These are phyloP conservation scores for Erythrobasidium hasegawianum DNA, from an alignment of 1,284 basidiomycete genomes.

Conservation along the genomic window DNA sequence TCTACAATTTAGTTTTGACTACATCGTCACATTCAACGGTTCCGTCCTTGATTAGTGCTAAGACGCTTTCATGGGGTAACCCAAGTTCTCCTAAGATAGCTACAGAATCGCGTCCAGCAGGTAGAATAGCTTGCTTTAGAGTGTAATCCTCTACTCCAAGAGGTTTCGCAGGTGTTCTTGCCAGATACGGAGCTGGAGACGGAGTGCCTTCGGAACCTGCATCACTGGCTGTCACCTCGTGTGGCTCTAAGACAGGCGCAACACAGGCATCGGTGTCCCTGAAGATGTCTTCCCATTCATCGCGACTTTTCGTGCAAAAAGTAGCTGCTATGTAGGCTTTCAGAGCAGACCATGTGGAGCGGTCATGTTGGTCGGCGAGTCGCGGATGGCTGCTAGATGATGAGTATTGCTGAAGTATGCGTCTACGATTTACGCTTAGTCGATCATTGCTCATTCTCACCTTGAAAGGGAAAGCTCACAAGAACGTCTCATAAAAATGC, in stretches of 20 bases:
- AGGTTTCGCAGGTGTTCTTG: conserved; percentile 44
- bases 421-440: conserved; percentile 42
- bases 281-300: conserved; percentile 68
- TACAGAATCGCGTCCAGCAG: conserved; percentile 46
- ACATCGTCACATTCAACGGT: conserved; percentile 42
- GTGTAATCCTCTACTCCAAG: not conserved
- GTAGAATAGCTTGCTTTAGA: conserved; percentile 37
- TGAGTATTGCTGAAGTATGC: conserved; percentile 30
- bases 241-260: conserved; percentile 57
- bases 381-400: not conserved
- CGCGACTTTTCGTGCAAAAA: conserved; percentile 61
- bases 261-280: conserved; percentile 71
- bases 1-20: not conserved
- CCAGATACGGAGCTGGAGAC: conserved; percentile 44
- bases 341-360: conserved; percentile 60
- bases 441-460: no score
- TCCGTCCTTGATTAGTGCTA: conserved; percentile 25
- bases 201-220: conserved; percentile 43
- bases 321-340: conserved; percentile 60
- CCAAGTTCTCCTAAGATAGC: conserved; percentile 44
- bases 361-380: conserved; percentile 54
- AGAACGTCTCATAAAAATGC: conserved; percentile 62
- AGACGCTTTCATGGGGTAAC: no score
- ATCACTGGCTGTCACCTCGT: conserved; percentile 35
- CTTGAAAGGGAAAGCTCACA: conserved; percentile 50